Evolutionary conservation across 805 yeast genomes (phyloP), one percentile per base, ranked within the genome.

Genomic region (Teunomyces cretensis): DNA sequence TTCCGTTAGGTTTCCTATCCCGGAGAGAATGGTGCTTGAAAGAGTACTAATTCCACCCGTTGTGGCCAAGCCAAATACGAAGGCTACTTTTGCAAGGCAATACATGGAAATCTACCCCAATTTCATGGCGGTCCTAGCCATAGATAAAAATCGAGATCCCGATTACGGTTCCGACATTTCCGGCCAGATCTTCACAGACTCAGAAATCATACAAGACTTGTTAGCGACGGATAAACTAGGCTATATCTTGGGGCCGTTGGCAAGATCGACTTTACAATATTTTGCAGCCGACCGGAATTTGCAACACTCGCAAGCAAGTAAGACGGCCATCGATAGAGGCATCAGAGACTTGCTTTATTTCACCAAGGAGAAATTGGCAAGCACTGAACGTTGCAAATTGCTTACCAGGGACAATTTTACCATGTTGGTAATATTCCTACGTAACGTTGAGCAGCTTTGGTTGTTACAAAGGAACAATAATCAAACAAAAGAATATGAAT

Each of bases 11-110:
- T 75, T 76, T 80, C 1, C 50, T 85, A 19, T 19, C 2, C 66
- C 84, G 7, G 82, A 88, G 0, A 70, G 81, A 0, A 59, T 85
- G 22, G 70, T 86, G 1, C 71, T 82, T 0, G 79, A 11, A 26
- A 26, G 12, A 8, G 28, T 26, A 26, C 22, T 19, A 4, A 19
- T 19, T 4, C 22, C 22, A 19, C 22, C 22, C 22, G 3, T 19
- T 4, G 22, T 19, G 22, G 22, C 6, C 3, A 6, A 19, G 22
- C 22, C 22, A 6, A 6, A 19, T 3, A 4, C 6, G 22, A 19
- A 19, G 6, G 22, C 6, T 19, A 6, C 22, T 9, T 79, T 84
- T 45, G 70, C 83, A 15, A 57, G 63, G 13, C 88, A 84, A 47
- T 69, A 81, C 33, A 66, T 80, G 11, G 74, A 75, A 33, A 71